Conservation (phyloP, 2,329 filamentous ascomycete species). For the Colletotrichum endophyticum region DNA sequence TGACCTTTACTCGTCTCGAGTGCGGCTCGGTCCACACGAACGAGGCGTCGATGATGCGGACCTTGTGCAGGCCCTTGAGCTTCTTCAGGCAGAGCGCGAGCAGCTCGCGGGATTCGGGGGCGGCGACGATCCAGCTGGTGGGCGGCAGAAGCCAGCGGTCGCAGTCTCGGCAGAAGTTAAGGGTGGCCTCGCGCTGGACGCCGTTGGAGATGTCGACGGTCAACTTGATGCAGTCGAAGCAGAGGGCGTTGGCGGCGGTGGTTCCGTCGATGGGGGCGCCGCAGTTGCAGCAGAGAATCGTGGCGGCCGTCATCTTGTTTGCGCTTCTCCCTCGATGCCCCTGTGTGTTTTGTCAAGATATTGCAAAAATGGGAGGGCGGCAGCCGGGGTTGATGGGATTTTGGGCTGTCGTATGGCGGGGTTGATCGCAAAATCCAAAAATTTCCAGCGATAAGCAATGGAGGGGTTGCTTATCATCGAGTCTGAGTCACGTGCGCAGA, state of each 20-base stretch:
- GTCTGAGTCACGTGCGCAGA: neutral
- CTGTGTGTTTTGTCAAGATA: neutral
- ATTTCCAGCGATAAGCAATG: constrained; percentile 1
- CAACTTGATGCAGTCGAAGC: constrained; percentile 94
- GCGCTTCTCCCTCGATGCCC: neutral
- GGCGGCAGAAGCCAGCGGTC: constrained; percentile 93
- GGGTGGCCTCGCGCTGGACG: constrained; percentile 86
- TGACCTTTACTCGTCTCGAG: constrained; percentile 89
- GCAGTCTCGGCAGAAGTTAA: constrained; percentile 94
- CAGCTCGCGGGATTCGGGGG: constrained; percentile 88
- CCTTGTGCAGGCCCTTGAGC: constrained; percentile 83
- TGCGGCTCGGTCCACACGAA: constrained; percentile 99
- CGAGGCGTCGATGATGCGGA: constrained; percentile 91
- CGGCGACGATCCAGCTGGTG: constrained; percentile 81
- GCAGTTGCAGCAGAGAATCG: constrained; percentile 96
- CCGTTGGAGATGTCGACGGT: constrained; percentile 92
- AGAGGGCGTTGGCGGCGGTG: constrained; percentile 82
- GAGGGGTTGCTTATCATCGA: constrained; percentile 8
- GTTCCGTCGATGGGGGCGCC: constrained; percentile 95
- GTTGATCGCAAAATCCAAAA: constrained; percentile 7
- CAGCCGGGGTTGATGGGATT: neutral
- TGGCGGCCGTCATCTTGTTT: constrained; percentile 15
- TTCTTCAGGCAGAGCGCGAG: constrained; percentile 91
- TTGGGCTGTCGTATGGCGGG: constrained; percentile 14
- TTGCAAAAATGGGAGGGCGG: neutral